Evolutionary conservation across 768 basidiomycete genomes (phyloP), one percentile per base, ranked within the genome.

Genomic region (Psilocybe subaeruginosa): DNA sequence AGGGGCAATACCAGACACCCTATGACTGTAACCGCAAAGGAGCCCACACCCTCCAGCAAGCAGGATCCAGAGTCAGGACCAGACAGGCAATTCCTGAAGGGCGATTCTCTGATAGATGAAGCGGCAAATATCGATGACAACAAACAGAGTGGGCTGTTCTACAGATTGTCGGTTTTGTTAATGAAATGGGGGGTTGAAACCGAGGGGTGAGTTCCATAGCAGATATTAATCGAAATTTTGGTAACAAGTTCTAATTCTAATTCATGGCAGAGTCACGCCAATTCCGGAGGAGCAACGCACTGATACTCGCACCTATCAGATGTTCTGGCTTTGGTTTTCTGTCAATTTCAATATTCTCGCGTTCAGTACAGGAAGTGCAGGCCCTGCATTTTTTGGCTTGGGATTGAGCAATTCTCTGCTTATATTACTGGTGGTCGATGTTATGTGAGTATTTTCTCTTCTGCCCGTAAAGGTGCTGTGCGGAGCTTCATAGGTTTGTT

Each of bases 261-360:
- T 31, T 39, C 30, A 30, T 43, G 41, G 41, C 14, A 86, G 88
- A 0, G 88, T 85, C 23, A 70, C 80, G 17, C 89, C 89, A 3
- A 81, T 85, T 1, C 70, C 81, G 0, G 64, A 71, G 1, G 80
- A 81, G 29, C 74, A 83, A 46, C 81, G 88, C 49, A 78, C 68
- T 8, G 88, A 90, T 66, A 81, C 75, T n/a, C 81, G 83, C 49
- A 80, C 84, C 54, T 84, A 83, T 66, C 87, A 90, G 61, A 72
- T 89, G 66, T 90, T 90, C 76, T 87, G 87, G 66, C 77, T 90
- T 3, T 90, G 89, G 89, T 87, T 90, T 66, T 85, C 89, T 7
- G 80, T 84, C 56, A 89, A 88, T 68, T 81, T 88, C 71, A 89
- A 89, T 65, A 82, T 90, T 29, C 75, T 88, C 16, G 80, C 79